These are phyloP conservation scores for Neurospora sp. DNA, from an alignment of 2,329 filamentous ascomycete genomes.

Conservation along the genomic window DNA sequence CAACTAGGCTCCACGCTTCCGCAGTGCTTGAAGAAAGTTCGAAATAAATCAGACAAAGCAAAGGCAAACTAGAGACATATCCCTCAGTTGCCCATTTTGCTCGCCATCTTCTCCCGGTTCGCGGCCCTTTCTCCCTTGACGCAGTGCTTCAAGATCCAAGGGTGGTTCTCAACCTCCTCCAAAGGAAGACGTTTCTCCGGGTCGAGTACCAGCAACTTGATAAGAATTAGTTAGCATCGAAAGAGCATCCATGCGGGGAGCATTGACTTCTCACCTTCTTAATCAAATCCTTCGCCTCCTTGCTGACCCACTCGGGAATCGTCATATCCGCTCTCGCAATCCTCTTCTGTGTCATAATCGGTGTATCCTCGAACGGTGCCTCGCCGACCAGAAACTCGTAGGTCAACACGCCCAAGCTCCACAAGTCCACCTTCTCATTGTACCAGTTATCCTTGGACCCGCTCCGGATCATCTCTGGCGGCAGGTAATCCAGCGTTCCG, in stretches of 20 bases:
- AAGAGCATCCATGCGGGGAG: constrained; percentile 1
- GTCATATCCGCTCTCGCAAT: constrained; percentile 89
- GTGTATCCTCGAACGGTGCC: constrained; percentile 93
- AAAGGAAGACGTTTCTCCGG: constrained; percentile 88
- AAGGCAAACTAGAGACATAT: neutral
- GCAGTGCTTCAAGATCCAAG: constrained; percentile 97
- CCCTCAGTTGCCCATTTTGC: neutral
- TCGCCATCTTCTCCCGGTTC: constrained; percentile 35
- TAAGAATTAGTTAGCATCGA: neutral
- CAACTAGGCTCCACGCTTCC: neutral
- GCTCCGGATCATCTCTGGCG: constrained; percentile 91
- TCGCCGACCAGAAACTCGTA: constrained; percentile 96
- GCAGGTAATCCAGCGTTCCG: constrained; percentile 92
- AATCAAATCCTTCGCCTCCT: constrained; percentile 86
- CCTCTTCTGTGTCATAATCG: constrained; percentile 84
- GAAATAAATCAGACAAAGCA: neutral
- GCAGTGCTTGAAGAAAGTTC: neutral
- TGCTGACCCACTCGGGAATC: constrained; percentile 79
- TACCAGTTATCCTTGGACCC: constrained; percentile 79
- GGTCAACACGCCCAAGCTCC: constrained; percentile 88
- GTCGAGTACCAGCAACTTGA: constrained; percentile 75
- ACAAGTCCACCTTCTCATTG: constrained; percentile 90
- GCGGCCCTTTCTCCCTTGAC: constrained; percentile 49
- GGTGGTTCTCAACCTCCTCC: constrained; percentile 79
- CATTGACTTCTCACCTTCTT: constrained; percentile 53